phyloP scores from a whole-genome alignment of 2,329 filamentous ascomycete genomes.

The Macrophomina pseudophaseolina region DNA sequence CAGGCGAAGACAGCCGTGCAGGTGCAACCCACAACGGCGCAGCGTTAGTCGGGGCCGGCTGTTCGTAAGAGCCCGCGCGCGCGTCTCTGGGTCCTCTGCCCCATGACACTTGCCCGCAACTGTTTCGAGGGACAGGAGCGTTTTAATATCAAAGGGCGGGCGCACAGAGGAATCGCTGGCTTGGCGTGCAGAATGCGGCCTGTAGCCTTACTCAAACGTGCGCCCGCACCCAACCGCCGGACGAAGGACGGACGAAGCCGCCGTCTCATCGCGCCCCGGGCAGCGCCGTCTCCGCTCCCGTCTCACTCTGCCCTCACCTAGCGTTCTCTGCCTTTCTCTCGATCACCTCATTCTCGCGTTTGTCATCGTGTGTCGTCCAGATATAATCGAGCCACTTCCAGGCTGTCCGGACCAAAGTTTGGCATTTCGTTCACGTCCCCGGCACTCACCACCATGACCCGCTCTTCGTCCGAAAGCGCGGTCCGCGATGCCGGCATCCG shows the following conservation, averaged over 20 bases:
- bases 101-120: background rate
- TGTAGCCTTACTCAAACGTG: conserved; percentile 4
- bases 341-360: background rate
- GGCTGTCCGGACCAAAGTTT: background rate
- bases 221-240: background rate
- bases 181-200: background rate
- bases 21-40: background rate
- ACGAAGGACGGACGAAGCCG: conserved; percentile 9
- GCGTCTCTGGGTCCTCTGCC: background rate
- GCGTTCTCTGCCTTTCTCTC: background rate
- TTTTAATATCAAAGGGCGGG: background rate
- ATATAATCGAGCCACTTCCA: background rate
- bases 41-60: background rate
- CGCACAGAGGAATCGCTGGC: background rate
- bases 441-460: conserved; percentile 14
- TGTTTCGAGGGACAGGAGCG: background rate
- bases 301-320: background rate
- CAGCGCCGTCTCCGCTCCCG: background rate
- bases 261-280: background rate
- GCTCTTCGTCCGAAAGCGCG: conserved; percentile 22
- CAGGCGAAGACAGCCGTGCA: background rate
- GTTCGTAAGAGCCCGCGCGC: background rate
- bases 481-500: conserved; percentile 35
- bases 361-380: background rate
- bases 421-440: background rate